Base-by-base conservation (phyloP, 306 rosid genomes). In the Oxytropis ochrocephala region DNA sequence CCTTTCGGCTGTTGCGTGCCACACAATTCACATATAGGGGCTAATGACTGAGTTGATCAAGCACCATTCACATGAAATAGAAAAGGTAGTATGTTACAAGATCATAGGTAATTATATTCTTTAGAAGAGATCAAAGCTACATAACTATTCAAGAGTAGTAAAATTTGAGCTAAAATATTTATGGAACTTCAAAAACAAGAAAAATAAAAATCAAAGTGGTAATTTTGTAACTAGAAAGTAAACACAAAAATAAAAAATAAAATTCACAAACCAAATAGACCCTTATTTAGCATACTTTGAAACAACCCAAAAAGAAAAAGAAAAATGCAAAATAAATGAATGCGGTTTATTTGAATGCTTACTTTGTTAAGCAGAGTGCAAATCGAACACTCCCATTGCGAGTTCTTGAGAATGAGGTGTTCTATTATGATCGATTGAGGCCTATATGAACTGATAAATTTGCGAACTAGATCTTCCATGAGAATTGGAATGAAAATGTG, bases 281-380 rank as follows among this genome's bases (percentile, higher is more conserved):
- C 36, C 12, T 39, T 35, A 11, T 13, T 24, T 14, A 16, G 14
- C 16, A 64, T 64, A 64, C 44, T 62, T 24, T 0, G 49, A 8
- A 56, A 47, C 35, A 46, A 29, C 17, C 2, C 13, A 11, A 64
- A 16, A 71, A 69, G 46, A 1, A 29, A 3, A 75, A 76, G 8
- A 38, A n/a, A 76, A 44, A 29, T 11, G 0, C 38, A 51, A 38
- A 55, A 59, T 39, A 55, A 41, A 44, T 54, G n/a, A 57, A 54
- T 13, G 69, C 46, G 9, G 41, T 8, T 61, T 49, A 54, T 66
- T 59, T 11, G 53, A 42, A 76, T 43, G 75, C 91, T 80, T 87
- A 90, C 98, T 3, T 79, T 85, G 81, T 93, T 93, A 70, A 90
- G 71, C 36, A 93, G 80, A 68, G 98, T 93, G 93, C 98, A 93